These are phyloP conservation scores for Leccinum laetum DNA, from an alignment of 1,284 basidiomycete genomes.

Conservation along the genomic window DNA sequence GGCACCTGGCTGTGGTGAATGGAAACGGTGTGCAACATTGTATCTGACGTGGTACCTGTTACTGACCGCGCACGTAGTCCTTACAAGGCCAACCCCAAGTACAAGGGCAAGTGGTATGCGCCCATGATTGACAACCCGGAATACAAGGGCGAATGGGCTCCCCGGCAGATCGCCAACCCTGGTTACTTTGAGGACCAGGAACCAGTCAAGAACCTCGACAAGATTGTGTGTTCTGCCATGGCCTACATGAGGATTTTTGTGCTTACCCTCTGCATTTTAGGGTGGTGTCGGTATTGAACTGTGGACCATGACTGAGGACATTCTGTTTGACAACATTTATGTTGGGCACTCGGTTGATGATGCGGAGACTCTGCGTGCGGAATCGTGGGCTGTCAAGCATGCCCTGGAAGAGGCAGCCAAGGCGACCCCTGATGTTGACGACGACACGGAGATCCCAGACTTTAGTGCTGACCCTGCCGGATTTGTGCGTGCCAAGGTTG, in stretches of 20 bases:
- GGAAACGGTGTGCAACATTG: conserved; percentile 61
- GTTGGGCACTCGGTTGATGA: conserved; percentile 86
- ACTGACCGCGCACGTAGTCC: conserved; percentile 49
- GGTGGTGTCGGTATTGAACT: conserved; percentile 96
- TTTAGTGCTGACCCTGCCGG: conserved; percentile 75
- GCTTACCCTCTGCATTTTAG: conserved; percentile 34
- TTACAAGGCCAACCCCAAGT: conserved; percentile 86
- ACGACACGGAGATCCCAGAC: conserved; percentile 51
- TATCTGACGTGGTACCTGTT: not conserved
- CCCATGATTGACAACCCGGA: conserved; percentile 96
- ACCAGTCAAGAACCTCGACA: conserved; percentile 82
- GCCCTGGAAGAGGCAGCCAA: conserved; percentile 60
- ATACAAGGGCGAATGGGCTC: conserved; percentile 97
- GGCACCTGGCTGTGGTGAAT: conserved; percentile 93
- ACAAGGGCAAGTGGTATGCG: conserved; percentile 96
- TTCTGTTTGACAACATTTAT: conserved; percentile 95
- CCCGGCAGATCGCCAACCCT: conserved; percentile 93
- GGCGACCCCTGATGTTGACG: conserved; percentile 38
- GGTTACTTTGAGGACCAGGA: conserved; percentile 87
- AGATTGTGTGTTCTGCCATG: conserved; percentile 59
- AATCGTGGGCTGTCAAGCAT: conserved; percentile 88
- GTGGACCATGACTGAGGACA: conserved; percentile 99
- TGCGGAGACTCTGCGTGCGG: conserved; percentile 77
- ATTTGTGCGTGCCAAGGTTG: conserved; percentile 77
- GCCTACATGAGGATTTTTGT: not conserved